Evolutionary conservation across 1,284 basidiomycete genomes (phyloP), one percentile per base, ranked within the genome.

Genomic region (Trametes versicolor): DNA sequence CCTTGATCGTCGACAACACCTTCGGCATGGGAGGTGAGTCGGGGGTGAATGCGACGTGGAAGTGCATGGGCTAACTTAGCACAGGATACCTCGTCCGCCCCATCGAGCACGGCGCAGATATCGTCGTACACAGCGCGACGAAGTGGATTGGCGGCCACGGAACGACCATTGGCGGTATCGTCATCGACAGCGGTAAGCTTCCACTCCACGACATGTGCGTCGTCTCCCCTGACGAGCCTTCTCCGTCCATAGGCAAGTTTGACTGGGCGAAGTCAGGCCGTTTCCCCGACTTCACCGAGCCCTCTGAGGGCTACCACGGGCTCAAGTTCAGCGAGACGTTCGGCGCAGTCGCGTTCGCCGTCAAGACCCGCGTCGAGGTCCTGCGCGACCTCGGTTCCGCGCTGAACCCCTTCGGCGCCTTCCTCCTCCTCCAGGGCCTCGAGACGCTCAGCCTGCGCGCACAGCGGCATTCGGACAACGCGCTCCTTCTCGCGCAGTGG

Each of bases 121-220:
- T 97, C 63, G 85, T 96, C 84, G 91, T 95, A 8, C 92, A 96
- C 79, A 92, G 90, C 64, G 93, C 94, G 0, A 96, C 94, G 4
- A 96, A 97, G 76, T 96, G 95, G 95, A 95, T 96, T 58, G 92
- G 94, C 34, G 94, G 95, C 0, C 95, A 95, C 75, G 94, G 95
- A 63, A 96, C 91, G 2, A 95, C 93, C 29, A 94, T 97, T 57
- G 94, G 85, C 6, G 95, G 95, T 64, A 89, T 96, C 23, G 82
- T 97, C 66, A 76, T 96, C 60, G 94, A 95, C 76, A 85, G 87
- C 27, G 94, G 87, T 83, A 66, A 4, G 74, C 21, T 3, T 17
- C 19, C 21, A 39, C 27, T 32, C 23, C 37, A 2, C 41, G 12
- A n/a, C 8, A 32, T 23, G 21, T 37, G 12, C 23, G 45, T 3